These are phyloP conservation scores for Aspergillus hancockii DNA, from an alignment of 495 filamentous ascomycete genomes.

Conservation along the genomic window DNA sequence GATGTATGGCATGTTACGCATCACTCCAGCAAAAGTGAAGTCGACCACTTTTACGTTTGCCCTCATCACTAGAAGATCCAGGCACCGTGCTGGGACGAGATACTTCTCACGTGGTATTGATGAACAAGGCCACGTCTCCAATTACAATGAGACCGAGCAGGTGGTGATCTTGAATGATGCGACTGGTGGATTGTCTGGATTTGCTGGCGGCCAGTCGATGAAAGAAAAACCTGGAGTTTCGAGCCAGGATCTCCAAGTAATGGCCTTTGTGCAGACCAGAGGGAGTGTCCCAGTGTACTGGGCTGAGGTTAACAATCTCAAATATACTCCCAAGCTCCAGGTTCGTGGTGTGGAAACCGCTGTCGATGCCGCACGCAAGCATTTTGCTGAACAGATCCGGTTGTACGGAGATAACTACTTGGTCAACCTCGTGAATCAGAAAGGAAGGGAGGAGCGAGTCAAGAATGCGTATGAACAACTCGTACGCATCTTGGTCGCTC, in stretches of 20 bases:
- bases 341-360: slow-evolving; percentile 84
- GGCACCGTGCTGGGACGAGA: slow-evolving; percentile 84
- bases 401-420: slow-evolving; percentile 95
- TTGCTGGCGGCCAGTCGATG: slow-evolving; percentile 72
- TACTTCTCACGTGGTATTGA: slow-evolving; percentile 95
- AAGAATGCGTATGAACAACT: slow-evolving; percentile 93
- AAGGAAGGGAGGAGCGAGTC: slow-evolving; percentile 80
- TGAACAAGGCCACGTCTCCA: slow-evolving; percentile 88
- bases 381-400: slow-evolving; percentile 89
- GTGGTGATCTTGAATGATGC: slow-evolving; percentile 81
- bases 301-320: slow-evolving; percentile 89
- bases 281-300: slow-evolving; percentile 94
- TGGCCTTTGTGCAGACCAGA: slow-evolving; percentile 93
- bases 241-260: slow-evolving; percentile 77
- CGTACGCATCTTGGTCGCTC: slow-evolving; percentile 69
- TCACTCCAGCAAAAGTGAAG: slow-evolving; percentile 78
- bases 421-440: slow-evolving; percentile 95
- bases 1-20: slow-evolving; percentile 92
- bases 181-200: slow-evolving; percentile 72
- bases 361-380: slow-evolving; percentile 70
- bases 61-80: slow-evolving; percentile 82
- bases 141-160: slow-evolving; percentile 98
- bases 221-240: slow-evolving; percentile 62
- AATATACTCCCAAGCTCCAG: slow-evolving; percentile 86
- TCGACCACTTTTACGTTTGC: slow-evolving; percentile 78